Evolutionary conservation across 2,329 filamentous ascomycete genomes (phyloP).

Genomic region (Pestalotiopsis sp.): DNA sequence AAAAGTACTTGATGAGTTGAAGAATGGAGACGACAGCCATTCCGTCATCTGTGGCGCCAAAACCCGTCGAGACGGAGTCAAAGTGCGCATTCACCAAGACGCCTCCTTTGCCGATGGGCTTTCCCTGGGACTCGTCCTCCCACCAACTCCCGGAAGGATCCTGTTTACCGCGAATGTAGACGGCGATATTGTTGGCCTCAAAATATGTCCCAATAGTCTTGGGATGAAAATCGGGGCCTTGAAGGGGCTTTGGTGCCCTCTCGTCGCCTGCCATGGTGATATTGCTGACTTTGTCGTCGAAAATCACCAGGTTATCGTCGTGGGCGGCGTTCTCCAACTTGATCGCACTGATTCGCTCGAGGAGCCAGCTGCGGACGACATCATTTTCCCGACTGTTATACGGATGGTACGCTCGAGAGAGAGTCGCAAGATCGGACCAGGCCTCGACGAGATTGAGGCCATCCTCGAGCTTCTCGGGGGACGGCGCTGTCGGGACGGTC

Average conservation of each 20-base stretch:
- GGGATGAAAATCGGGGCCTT: not conserved
- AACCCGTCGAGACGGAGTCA: constrained; percentile 87
- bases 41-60: constrained; percentile 91
- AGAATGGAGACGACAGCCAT: constrained; percentile 85
- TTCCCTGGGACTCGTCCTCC: constrained; percentile 47
- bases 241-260: constrained; percentile 1
- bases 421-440: constrained; percentile 78
- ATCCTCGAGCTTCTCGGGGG: constrained; percentile 44
- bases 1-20: constrained; percentile 87
- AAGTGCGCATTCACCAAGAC: constrained; percentile 95
- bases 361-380: constrained; percentile 73
- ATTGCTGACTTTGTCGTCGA: constrained; percentile 78
- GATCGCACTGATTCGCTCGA: constrained; percentile 72
- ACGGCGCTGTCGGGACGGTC: constrained; percentile 69
- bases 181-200: constrained; percentile 88
- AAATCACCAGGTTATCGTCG: constrained; percentile 55
- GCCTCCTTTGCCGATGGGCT: constrained; percentile 66
- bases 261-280: constrained; percentile 44
- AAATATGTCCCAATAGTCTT: constrained; percentile 68
- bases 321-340: constrained; percentile 58
- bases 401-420: constrained; percentile 80
- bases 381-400: constrained; percentile 89
- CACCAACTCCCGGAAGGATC: constrained; percentile 78
- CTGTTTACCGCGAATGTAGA: constrained; percentile 83
- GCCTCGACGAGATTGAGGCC: constrained; percentile 84